phyloP scores from a whole-genome alignment of 2,329 filamentous ascomycete genomes.

The Colletotrichum tofieldiae region DNA sequence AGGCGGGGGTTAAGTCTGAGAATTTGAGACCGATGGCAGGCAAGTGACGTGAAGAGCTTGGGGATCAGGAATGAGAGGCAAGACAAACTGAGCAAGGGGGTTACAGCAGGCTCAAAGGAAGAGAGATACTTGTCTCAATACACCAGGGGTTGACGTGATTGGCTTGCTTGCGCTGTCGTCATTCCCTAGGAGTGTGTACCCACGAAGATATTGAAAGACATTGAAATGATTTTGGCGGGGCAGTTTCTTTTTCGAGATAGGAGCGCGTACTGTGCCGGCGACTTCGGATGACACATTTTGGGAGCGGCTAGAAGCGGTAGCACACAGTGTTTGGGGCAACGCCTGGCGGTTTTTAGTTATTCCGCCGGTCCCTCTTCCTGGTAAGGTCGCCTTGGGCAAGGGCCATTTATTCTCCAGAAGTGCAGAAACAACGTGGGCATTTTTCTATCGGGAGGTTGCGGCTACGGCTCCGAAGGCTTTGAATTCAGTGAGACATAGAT shows the following conservation, averaged over 20 bases:
- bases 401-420: slow-evolving; percentile 13
- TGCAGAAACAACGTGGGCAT: not conserved
- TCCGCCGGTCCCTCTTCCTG: slow-evolving; percentile 14
- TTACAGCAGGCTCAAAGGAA: slow-evolving; percentile 14
- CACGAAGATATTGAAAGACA: slow-evolving; percentile 40
- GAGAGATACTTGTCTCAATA: slow-evolving; percentile 4
- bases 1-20: slow-evolving; percentile 17
- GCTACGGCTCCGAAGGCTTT: not conserved
- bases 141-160: slow-evolving; percentile 28
- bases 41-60: slow-evolving; percentile 15
- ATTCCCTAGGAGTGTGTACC: slow-evolving; percentile 34
- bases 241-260: slow-evolving; percentile 25
- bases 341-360: slow-evolving; percentile 35
- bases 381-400: not conserved
- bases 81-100: slow-evolving; percentile 2
- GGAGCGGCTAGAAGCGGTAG: slow-evolving; percentile 20
- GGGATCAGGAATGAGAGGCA: slow-evolving; percentile 8
- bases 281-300: slow-evolving; percentile 27
- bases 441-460: not conserved
- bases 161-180: slow-evolving; percentile 40
- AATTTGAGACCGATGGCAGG: slow-evolving; percentile 21
- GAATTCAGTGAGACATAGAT: not conserved
- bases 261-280: slow-evolving; percentile 28
- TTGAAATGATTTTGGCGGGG: slow-evolving; percentile 36
- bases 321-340: slow-evolving; percentile 20